These are phyloP conservation scores for Cymbomonas tetramitiformis DNA, from an alignment of 139 green algal genomes.

Conservation along the genomic window DNA sequence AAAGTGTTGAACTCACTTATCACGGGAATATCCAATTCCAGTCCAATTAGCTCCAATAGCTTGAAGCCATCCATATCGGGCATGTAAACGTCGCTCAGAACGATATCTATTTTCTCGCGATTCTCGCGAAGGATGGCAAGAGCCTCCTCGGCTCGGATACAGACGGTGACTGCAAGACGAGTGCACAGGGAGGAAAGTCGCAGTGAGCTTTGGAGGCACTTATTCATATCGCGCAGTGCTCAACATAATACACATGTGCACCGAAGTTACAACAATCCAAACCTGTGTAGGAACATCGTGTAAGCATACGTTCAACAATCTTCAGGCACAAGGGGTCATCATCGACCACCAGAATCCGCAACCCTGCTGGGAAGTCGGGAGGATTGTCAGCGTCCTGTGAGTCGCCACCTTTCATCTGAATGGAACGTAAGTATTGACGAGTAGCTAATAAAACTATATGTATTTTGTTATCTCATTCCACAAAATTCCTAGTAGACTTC, in stretches of 20 bases:
- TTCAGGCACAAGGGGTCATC: slow-evolving; percentile 83
- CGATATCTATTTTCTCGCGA: slow-evolving; percentile 60
- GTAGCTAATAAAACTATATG: too few relatives aligned
- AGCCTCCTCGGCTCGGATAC: not conserved
- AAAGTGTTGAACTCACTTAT: slow-evolving; percentile 60
- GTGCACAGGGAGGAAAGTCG: not conserved
- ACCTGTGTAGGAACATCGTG: slow-evolving; percentile 72
- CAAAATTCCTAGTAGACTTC: too few relatives aligned
- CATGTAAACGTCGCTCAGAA: slow-evolving; percentile 94
- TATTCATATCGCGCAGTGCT: slow-evolving; percentile 37
- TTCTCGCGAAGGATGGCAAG: not conserved
- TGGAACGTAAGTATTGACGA: too few relatives aligned
- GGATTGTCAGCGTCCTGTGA: too few relatives aligned
- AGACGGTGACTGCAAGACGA: slow-evolving; percentile 18
- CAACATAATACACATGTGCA: not conserved
- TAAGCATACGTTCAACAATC: slow-evolving; percentile 77
- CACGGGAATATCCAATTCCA: slow-evolving; percentile 85
- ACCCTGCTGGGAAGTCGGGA: slow-evolving; percentile 24
- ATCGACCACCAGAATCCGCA: slow-evolving; percentile 79
- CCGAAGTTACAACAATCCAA: slow-evolving; percentile 12
- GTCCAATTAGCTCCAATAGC: slow-evolving; percentile 71
- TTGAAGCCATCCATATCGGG: slow-evolving; percentile 95
- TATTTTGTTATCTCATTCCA: too few relatives aligned
- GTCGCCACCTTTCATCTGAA: too few relatives aligned
- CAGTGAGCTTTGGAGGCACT: too few relatives aligned